Base-by-base conservation (phyloP, 805 yeast genomes). In the Cyberlindnera xylosilytica region DNA sequence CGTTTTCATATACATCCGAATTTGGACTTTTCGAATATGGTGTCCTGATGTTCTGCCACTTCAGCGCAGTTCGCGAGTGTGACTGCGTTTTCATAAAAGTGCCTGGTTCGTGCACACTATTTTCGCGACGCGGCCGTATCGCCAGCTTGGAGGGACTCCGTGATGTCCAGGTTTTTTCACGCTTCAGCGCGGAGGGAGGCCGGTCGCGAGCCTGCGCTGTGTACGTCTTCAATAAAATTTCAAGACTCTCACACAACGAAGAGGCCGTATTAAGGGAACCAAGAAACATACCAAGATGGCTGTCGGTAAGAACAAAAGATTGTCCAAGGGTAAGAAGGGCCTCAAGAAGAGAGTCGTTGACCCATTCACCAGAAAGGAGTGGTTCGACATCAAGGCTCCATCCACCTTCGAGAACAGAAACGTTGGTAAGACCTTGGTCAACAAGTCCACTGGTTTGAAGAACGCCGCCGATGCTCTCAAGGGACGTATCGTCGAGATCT, bases 311-410 rank as follows among this genome's bases (percentile, higher is more conserved):
- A 85, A 85, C 73, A 85, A 85, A 83, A 76, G 84, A 72, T 73
- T 79, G 68, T 73, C 79, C 73, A 82, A 82, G 79, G 91, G 93
- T 69, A 84, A 85, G 88, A 91, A 91, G 78, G 97, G 98, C 69
- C 78, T 88, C 74, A 91, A 91, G 95, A 93, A 91, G 95, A 91
- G 84, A 84, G 93, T 87, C 70, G 95, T 89, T 62, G 99, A 91
- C 81, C 98, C 98, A 70, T 91, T 91, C 93, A 80, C 96, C 83
- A 89, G 90, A 76, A 91, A 91, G 79, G 98, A 90, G 66, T 91
- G 98, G 98, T 90, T 78, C 74, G 95, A 87, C 74, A 87, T 90
- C 77, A 89, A 90, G 80, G 98, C 98, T 59, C 98, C 98, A 68
- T 83, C 97, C 65, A 89, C 97, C 64, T 91, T 90, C 67, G 97